These are phyloP conservation scores for Scenedesmus sp. DNA, from an alignment of 163 green algal species.

Conservation along the genomic window DNA sequence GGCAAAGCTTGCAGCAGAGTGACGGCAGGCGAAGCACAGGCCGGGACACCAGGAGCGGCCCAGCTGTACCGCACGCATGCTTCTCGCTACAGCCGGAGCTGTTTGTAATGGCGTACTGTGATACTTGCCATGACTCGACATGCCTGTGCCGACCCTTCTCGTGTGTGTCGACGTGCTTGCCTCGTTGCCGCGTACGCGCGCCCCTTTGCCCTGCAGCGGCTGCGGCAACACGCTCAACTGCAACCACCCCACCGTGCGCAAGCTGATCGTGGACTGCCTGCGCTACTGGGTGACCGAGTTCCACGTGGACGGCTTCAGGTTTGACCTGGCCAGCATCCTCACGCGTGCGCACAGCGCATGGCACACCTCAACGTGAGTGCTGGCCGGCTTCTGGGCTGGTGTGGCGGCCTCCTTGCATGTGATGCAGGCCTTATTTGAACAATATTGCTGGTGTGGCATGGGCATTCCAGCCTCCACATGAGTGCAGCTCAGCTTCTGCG, in stretches of 20 bases:
- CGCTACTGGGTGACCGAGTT: constrained; percentile 93
- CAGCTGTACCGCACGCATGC: too few species aligned
- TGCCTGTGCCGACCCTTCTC: too few species aligned
- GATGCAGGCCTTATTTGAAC: too few species aligned
- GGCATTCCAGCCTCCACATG: background rate
- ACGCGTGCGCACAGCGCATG: constrained; percentile 90
- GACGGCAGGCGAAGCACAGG: too few species aligned
- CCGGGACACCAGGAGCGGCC: too few species aligned
- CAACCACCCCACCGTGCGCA: constrained; percentile 91
- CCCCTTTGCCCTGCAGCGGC: constrained; percentile 60
- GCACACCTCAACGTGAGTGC: constrained; percentile 67
- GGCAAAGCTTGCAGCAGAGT: too few species aligned
- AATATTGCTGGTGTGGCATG: background rate
- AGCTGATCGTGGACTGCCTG: constrained; percentile 94
- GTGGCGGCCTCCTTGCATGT: background rate
- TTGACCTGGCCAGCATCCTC: constrained; percentile 95
- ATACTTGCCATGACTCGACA: too few species aligned
- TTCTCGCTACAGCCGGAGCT: too few species aligned
- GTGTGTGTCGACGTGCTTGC: background rate
- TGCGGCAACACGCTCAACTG: constrained; percentile 98
- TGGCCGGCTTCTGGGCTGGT: background rate
- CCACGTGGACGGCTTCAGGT: constrained; percentile 97
- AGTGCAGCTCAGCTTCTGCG: background rate
- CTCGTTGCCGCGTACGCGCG: background rate
- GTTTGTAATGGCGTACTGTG: too few species aligned